A percentile compares a stretch with the other conserved stretches of the same genome.
Conservation (phyloP, 2,329 filamentous ascomycete species). For the Sordariomycetes sp. region DNA sequence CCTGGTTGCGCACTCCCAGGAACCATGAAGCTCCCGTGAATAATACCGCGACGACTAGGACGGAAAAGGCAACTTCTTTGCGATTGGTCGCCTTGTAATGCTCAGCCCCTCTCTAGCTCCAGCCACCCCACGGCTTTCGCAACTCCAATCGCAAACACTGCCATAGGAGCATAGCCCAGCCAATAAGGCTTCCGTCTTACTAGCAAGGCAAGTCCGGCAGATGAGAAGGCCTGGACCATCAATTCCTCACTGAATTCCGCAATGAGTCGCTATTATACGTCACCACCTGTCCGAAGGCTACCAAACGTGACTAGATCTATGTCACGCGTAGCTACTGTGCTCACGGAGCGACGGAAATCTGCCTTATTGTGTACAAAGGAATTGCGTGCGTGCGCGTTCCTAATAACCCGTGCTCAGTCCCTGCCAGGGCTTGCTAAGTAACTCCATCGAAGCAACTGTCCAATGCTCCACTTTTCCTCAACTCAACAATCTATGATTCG, state of each 20-base stretch:
- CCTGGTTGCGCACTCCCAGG: background rate
- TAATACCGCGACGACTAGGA: constrained; percentile 2
- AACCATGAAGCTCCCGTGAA: constrained; percentile 1
- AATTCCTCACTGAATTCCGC: no score
- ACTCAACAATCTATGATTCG: no score
- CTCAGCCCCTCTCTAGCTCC: constrained; percentile 1
- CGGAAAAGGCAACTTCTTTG: constrained; percentile 6
- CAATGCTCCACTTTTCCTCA: no score
- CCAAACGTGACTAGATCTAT: no score
- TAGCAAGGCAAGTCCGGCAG: background rate
- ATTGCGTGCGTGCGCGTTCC: no score
- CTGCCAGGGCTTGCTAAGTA: no score
- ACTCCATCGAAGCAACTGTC: no score
- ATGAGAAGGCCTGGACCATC: background rate
- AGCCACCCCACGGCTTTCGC: constrained; percentile 2
- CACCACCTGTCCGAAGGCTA: no score
- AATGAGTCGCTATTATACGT: constrained; percentile 1
- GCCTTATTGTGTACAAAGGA: no score
- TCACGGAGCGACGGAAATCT: no score
- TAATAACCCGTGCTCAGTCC: no score
- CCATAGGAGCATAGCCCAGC: background rate
- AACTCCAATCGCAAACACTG: background rate
- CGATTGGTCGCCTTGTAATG: constrained; percentile 5
- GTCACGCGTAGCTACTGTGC: no score
- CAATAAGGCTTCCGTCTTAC: background rate